These are phyloP conservation scores for Limnanthes douglasii DNA, from an alignment of 345 rosid genomes.

Conservation along the genomic window DNA sequence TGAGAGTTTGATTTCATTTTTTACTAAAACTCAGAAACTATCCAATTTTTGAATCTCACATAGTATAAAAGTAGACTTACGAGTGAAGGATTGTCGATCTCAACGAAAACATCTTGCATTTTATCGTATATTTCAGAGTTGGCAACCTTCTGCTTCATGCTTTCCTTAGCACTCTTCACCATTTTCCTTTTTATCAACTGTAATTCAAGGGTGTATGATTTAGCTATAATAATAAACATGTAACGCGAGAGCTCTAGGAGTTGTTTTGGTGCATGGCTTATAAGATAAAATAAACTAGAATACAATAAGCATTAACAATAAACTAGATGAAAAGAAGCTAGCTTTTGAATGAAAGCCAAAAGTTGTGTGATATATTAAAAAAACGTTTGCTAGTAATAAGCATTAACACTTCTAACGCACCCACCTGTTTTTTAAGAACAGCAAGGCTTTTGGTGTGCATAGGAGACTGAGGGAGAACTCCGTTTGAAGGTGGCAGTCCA, in stretches of 20 bases:
- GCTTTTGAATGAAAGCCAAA: background rate
- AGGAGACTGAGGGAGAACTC: slow-evolving; percentile 92
- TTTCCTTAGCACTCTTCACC: slow-evolving; percentile 60
- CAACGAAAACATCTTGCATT: slow-evolving; percentile 56
- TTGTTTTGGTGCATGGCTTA: no score
- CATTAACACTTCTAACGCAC: no score
- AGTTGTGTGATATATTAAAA: no score
- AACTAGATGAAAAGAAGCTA: background rate
- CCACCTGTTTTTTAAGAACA: slow-evolving; percentile 50
- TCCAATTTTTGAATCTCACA: no score
- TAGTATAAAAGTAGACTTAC: slow-evolving; percentile 23
- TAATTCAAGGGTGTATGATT: background rate
- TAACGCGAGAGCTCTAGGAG: no score
- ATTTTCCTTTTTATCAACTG: slow-evolving; percentile 55
- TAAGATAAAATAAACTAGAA: slow-evolving; percentile 1
- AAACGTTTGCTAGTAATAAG: no score
- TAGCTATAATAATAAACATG: background rate
- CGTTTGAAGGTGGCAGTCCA: slow-evolving; percentile 76
- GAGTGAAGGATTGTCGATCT: slow-evolving; percentile 33
- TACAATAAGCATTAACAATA: background rate
- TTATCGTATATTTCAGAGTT: slow-evolving; percentile 46
- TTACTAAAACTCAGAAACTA: background rate
- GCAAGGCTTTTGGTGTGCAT: slow-evolving; percentile 92
- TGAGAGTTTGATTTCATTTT: background rate
- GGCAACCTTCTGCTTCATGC: slow-evolving; percentile 44